Evolutionary conservation across 768 basidiomycete genomes (phyloP), one percentile per base, ranked within the genome.

Genomic region (Collybia nuda): DNA sequence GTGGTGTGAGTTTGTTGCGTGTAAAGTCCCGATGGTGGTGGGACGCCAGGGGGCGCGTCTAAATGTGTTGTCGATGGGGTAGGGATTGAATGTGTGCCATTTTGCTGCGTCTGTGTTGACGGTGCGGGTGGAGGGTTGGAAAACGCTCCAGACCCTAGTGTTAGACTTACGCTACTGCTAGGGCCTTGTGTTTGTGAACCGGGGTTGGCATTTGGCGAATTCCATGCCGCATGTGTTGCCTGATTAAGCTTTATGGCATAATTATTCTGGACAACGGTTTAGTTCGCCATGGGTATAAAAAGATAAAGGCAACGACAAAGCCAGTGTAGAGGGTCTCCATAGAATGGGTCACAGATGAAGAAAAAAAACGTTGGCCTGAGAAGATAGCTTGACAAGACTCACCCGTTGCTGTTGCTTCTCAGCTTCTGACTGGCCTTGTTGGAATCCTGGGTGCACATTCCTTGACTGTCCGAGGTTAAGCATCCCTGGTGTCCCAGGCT

Each of bases 321-420:
- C 32, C 12, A 14, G 32, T 3, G 9, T 9, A 11, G 9, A 14
- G 9, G 9, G 9, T 32, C 12, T 26, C 24, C 32, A 11, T 32
- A 32, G 9, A 32, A 32, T 32, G 12, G 7, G 32, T 6, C 32
- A 14, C 9, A 3, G 9, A 14, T 32, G 14, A 11, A 14, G 32
- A 32, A 32, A 3, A 2, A 32, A 32, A 3, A 2, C 12, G 32
- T 32, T 32, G 32, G 12, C 14, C 5, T 11, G 12, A 32, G 32
- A 32, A 32, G 12, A 32, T 32, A 32, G 7, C 7, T 32, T 58
- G 44, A 61, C 44, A 50, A 53, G 37, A 78, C 85, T 70, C 69
- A 88, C 86, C 75, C 88, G 78, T 50, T 69, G 68, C 51, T 75
- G 74, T 52, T 73, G 73, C 62, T 90, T 89, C 60, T 89, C 88